phyloP scores from a whole-genome alignment of 148 eudicot species.

The Gaultheria prostrata region DNA sequence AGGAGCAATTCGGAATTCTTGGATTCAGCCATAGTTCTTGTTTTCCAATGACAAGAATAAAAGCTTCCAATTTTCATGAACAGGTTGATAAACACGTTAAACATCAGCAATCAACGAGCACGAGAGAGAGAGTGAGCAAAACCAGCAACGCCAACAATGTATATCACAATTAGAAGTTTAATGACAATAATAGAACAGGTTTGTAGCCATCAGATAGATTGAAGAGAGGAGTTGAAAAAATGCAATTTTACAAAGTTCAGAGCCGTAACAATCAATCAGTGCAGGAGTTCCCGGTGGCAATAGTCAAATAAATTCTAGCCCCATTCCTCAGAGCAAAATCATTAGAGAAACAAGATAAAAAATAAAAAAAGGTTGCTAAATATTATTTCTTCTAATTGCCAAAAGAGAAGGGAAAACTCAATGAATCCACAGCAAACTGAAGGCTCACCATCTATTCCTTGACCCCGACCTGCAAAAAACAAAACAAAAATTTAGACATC shows the following conservation, averaged over 20 bases:
- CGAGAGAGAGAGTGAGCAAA: background rate
- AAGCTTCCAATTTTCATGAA: background rate
- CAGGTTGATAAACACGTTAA: background rate
- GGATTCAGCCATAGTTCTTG: background rate
- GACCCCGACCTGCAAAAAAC: conserved; percentile 36
- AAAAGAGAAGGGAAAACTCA: conserved; percentile 30
- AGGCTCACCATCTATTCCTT: conserved; percentile 42
- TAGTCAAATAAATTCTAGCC: conserved; percentile 4
- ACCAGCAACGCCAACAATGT: background rate
- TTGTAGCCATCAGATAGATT: conserved; percentile 32
- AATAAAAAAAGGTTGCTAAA: conserved; percentile 10
- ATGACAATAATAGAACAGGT: conserved; percentile 27
- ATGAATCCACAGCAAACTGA: conserved; percentile 32
- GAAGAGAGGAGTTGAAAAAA: conserved; percentile 20
- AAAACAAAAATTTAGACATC: conserved; percentile 16
- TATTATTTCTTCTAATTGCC: conserved; percentile 31
- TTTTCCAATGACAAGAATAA: background rate
- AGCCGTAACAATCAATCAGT: conserved; percentile 15
- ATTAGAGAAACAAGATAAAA: conserved; percentile 11
- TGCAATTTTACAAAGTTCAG: conserved; percentile 36
- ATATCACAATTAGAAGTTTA: conserved; percentile 17
- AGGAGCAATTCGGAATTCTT: background rate
- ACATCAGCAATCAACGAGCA: background rate
- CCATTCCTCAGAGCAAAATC: conserved; percentile 19
- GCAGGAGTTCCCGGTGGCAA: conserved; percentile 6